These are phyloP conservation scores for Quercus aquifolioides DNA, from an alignment of 306 rosid species.

Conservation along the genomic window DNA sequence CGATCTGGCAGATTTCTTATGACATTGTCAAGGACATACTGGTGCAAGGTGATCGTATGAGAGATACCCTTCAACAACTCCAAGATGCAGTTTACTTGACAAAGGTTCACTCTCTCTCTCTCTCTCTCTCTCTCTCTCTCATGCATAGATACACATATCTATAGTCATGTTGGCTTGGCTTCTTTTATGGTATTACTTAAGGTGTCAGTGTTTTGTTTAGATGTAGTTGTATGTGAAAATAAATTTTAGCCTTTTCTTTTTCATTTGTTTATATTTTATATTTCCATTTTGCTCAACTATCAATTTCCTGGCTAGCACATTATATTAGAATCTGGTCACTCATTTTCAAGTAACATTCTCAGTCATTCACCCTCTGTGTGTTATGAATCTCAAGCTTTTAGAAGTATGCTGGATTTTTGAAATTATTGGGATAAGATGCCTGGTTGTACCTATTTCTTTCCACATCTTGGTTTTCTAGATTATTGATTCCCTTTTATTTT, in stretches of 20 bases:
- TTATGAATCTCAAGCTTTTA: too few species aligned
- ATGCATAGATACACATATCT: not conserved
- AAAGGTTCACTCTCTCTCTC: constrained; percentile 49
- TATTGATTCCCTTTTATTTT: not conserved
- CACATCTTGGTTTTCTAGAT: not conserved
- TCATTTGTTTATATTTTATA: not conserved
- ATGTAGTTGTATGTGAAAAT: not conserved
- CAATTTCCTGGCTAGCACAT: not conserved
- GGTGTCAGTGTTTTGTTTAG: not conserved
- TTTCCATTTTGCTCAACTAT: not conserved
- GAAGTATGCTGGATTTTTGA: not conserved
- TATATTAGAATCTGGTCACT: not conserved
- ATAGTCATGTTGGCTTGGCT: not conserved
- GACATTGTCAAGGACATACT: constrained; percentile 86
- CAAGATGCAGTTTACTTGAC: constrained; percentile 94
- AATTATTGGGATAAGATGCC: not conserved
- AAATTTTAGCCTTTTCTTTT: not conserved
- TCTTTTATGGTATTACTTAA: not conserved
- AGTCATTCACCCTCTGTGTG: not conserved
- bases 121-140: constrained; percentile 21
- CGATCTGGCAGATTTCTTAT: constrained; percentile 61
- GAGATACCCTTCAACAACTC: constrained; percentile 78
- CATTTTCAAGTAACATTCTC: not conserved
- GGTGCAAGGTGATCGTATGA: constrained; percentile 71
- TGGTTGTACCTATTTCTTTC: not conserved